These are phyloP conservation scores for Ophidiomyces ophidiicola DNA, from an alignment of 2,329 filamentous ascomycete species.

Conservation along the genomic window DNA sequence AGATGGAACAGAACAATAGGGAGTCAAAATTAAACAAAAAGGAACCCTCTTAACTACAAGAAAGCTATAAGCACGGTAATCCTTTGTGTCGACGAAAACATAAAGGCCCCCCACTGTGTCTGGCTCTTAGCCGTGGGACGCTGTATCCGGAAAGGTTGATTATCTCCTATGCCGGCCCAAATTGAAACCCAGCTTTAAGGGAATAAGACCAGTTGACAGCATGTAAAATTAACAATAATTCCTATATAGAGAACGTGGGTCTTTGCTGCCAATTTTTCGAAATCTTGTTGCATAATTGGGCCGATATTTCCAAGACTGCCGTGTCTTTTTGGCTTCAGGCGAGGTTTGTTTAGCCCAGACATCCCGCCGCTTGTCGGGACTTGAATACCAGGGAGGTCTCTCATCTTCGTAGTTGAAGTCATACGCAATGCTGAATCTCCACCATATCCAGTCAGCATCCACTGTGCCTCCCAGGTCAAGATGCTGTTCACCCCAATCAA, in stretches of 20 bases:
- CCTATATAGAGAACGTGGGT: neutral
- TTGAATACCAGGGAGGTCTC: neutral
- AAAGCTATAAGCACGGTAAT: no score
- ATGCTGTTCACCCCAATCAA: slow-evolving; percentile 17
- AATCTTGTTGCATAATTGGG: neutral
- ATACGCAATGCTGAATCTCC: neutral
- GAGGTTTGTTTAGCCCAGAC: neutral
- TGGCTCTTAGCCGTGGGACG: no score
- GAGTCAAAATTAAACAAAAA: no score
- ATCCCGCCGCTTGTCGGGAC: slow-evolving; percentile 2
- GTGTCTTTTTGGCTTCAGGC: neutral
- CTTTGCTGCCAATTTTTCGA: neutral
- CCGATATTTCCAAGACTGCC: slow-evolving; percentile 2
- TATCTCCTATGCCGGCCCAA: no score
- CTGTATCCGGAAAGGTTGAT: no score
- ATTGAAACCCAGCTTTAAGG: no score
- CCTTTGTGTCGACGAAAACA: no score
- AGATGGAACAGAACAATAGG: no score
- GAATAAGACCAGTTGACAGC: no score
- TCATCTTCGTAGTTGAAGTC: neutral
- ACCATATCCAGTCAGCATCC: slow-evolving; percentile 12
- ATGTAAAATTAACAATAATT: slow-evolving; percentile 10
- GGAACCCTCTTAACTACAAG: no score
- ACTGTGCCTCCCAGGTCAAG: slow-evolving; percentile 15
- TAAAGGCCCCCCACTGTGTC: no score